These are phyloP conservation scores for Aegilops speltoides DNA, from an alignment of 176 grass and related monocot species.

Conservation along the genomic window DNA sequence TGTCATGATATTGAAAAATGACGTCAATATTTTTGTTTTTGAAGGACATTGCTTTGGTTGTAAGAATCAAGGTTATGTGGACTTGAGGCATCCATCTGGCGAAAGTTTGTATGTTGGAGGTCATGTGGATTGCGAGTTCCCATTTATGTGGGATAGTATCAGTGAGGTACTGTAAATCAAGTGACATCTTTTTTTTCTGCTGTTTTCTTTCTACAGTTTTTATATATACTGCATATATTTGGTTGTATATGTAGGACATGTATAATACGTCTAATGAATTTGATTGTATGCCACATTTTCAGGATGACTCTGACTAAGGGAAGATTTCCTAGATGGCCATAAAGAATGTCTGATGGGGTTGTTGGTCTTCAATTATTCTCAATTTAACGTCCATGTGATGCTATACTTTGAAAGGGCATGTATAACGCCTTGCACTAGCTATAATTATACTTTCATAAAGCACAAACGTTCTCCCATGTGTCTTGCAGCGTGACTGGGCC, in stretches of 20 bases:
- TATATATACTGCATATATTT: no score
- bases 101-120: not conserved
- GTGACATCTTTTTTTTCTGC: not conserved
- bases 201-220: not conserved
- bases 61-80: not conserved
- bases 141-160: constrained; percentile 2
- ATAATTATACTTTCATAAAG: no score
- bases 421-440: not conserved
- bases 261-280: no score
- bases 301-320: not conserved
- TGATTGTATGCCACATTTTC: not conserved
- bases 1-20: not conserved
- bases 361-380: not conserved
- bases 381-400: not conserved
- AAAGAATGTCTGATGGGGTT: not conserved
- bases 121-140: not conserved
- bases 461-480: no score
- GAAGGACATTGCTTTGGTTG: constrained; percentile 15
- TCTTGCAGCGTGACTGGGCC: no score
- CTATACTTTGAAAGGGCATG: not conserved
- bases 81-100: not conserved
- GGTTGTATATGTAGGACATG: no score
- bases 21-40: not conserved
- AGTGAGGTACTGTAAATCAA: not conserved
- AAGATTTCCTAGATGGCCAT: not conserved